A percentile compares a stretch with the other conserved stretches of the same genome.
These are phyloP conservation scores for Phanerodontia chrysosporium DNA, from an alignment of 768 basidiomycete species.

Conservation along the genomic window DNA sequence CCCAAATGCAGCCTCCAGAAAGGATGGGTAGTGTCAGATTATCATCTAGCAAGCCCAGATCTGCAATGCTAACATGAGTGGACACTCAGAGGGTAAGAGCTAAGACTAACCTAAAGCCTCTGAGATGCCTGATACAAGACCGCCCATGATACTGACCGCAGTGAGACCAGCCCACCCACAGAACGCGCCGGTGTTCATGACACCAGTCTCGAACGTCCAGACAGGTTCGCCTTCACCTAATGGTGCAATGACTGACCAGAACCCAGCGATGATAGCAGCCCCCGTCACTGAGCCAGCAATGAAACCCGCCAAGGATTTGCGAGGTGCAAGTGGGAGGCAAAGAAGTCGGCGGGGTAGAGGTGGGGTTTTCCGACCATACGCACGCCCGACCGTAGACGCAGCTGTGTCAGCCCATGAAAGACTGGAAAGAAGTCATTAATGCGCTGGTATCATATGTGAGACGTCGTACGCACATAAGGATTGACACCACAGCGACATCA, in stretches of 20 bases:
- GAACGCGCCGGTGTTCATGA: conserved; percentile 26
- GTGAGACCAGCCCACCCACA: conserved; percentile 50
- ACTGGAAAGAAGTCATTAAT: conserved; percentile 34
- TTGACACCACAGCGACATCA: conserved; percentile 85
- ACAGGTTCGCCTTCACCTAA: conserved; percentile 36
- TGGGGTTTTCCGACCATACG: conserved; percentile 69
- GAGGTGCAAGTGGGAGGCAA: conserved; percentile 66
- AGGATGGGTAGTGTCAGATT: conserved; percentile 88
- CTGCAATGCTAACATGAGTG: conserved; percentile 32
- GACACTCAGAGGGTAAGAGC: conserved; percentile 5
- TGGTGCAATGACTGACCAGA: conserved; percentile 67
- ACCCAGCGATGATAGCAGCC: conserved; percentile 56
- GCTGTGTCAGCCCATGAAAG: conserved; percentile 96
- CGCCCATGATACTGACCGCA: conserved; percentile 58
- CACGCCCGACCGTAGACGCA: conserved; percentile 87
- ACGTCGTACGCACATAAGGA: conserved; percentile 69
- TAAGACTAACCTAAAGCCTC: conserved; percentile 76
- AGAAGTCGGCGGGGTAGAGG: conserved; percentile 50
- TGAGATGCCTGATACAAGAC: conserved; percentile 78
- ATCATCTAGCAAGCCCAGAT: conserved; percentile 82
- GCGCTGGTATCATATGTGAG: not conserved
- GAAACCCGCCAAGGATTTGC: conserved; percentile 86
- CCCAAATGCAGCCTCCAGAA: conserved; percentile 70
- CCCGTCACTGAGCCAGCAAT: conserved; percentile 74
- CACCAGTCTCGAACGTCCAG: conserved; percentile 58